Evolutionary conservation across 495 filamentous ascomycete species (phyloP), one percentile per base, ranked within the genome.

Genomic region (Chaetomium tenue): DNA sequence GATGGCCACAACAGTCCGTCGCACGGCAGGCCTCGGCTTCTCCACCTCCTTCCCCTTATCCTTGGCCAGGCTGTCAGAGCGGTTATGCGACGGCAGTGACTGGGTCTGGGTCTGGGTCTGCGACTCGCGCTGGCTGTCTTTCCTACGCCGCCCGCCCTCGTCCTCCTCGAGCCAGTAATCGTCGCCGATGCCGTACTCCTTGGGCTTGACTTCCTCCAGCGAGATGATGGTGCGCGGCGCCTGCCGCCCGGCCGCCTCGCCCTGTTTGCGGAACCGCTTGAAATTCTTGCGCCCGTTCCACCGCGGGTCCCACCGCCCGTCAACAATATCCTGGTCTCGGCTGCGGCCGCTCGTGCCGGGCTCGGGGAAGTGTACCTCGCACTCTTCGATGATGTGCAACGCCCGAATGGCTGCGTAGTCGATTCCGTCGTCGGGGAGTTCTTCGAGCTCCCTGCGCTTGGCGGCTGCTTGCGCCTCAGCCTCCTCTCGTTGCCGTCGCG

Each of bases 251-350:
- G 80, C 81, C 0, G 66, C 12, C 3, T 82, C 86, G 2, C 84
- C 86, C 53, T 85, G 83, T 61, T 86, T 84, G 5, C 86, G 83
- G 67, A 98, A 98, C 67, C 85, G 88, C 75, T 98, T 98, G 80
- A 97, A 98, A 68, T 98, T 98, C 77, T 92, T 95, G 7, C 93
- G 85, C 0, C 95, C 94, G 71, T 97, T 96, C 95, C 95, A 98
- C 42, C 82, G 80, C 3, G 91, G 88, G 69, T 97, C 87, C 94
- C 95, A 97, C 25, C 92, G 84, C 12, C 84, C 83, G 59, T 82
- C 81, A 3, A 71, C 79, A 52, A 79, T 76, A 51, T 78, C 78
- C 61, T 75, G 73, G 50, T 80, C 78, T n/a, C 79, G 75, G 22
- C 58, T 68, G 70, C 71, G 59, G 46, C 52, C 61, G n/a, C 52